Conservation (phyloP, 345 rosid genomes). For the Citropsis articulata region DNA sequence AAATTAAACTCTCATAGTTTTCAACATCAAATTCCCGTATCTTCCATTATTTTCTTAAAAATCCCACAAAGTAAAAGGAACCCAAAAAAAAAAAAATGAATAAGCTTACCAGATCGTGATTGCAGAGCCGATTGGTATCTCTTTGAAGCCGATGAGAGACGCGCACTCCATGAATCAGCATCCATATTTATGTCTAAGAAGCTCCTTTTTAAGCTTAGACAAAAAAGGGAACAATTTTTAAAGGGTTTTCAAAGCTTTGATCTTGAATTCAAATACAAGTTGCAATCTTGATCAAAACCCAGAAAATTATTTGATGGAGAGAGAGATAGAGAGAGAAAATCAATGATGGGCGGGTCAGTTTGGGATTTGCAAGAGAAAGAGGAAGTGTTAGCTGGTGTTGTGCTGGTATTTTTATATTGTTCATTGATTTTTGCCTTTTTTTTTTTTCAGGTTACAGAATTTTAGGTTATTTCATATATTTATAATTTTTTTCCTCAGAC, state of each 20-base stretch:
- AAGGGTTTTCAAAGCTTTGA: neutral
- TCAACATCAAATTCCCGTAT: neutral
- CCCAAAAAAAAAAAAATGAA: neutral
- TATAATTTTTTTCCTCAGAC: neutral
- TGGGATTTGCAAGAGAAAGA: neutral
- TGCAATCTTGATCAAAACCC: neutral
- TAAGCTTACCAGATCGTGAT: conserved; percentile 82
- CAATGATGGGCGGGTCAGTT: conserved; percentile 9
- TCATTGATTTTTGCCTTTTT: neutral
- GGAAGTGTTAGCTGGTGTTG: neutral
- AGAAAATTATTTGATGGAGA: neutral
- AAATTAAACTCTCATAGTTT: neutral
- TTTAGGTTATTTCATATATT: neutral
- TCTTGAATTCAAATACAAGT: neutral
- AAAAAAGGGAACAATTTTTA: neutral
- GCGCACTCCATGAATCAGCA: conserved; percentile 84
- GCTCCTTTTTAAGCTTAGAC: neutral
- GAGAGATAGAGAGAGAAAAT: neutral
- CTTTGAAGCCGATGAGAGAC: conserved; percentile 76
- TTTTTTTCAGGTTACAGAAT: neutral
- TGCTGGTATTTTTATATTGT: conserved; percentile 1
- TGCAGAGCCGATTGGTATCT: conserved; percentile 79
- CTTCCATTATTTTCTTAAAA: neutral
- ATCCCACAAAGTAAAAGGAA: neutral
- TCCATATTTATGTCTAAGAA: conserved; percentile 43